phyloP scores from a whole-genome alignment of 805 yeast species.

The Lachancea fermentati region DNA sequence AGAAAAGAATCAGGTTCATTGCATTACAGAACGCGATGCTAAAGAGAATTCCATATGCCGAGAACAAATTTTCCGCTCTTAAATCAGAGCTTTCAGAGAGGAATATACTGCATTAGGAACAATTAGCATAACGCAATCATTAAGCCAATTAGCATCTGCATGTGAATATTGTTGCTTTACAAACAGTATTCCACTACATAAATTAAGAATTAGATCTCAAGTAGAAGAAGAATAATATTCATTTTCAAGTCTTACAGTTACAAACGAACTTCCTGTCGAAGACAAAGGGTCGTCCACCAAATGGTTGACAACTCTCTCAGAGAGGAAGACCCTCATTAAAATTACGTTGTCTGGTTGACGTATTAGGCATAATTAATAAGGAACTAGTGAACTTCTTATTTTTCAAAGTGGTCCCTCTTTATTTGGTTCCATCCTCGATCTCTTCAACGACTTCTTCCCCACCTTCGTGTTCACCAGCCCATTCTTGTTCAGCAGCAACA shows the following conservation, averaged over 20 bases:
- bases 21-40: conserved; percentile 28
- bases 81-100: conserved; percentile 29
- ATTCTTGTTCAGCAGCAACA: conserved; percentile 34
- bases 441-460: conserved; percentile 39
- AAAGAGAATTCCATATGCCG: conserved; percentile 29
- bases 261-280: background rate
- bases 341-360: background rate
- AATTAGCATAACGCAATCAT: background rate
- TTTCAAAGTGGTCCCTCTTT: background rate
- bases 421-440: conserved; percentile 3
- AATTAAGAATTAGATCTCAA: no score
- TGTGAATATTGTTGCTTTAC: background rate
- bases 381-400: background rate
- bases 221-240: background rate
- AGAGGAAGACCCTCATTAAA: background rate
- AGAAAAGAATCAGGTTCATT: conserved; percentile 2
- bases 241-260: background rate
- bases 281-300: background rate
- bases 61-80: conserved; percentile 29
- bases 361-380: background rate
- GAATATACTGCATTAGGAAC: conserved; percentile 7
- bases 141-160: background rate
- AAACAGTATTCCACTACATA: no score
- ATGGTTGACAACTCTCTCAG: background rate
- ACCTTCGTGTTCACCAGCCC: conserved; percentile 23